These are phyloP conservation scores for Pharus latifolius DNA, from an alignment of 176 grass and related monocot genomes.

Conservation along the genomic window DNA sequence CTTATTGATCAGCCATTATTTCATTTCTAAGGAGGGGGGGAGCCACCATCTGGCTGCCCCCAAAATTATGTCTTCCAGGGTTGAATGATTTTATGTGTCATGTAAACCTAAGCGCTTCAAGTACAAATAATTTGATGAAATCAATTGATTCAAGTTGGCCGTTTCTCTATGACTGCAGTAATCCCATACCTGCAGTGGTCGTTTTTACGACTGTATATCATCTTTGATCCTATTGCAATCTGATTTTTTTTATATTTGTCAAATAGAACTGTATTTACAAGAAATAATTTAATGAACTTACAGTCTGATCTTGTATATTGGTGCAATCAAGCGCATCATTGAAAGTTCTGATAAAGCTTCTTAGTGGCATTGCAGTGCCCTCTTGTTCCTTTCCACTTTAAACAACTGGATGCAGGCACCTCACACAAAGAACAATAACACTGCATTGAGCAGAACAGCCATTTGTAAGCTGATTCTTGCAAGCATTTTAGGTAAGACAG, in stretches of 20 bases:
- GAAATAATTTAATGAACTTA: background rate
- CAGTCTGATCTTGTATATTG: background rate
- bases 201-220: too few relatives aligned
- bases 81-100: constrained; percentile 13
- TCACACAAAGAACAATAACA: constrained; percentile 48
- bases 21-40: constrained; percentile 2
- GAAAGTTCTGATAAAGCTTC: background rate
- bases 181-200: too few relatives aligned
- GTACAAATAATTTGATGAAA: constrained; percentile 4
- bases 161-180: background rate
- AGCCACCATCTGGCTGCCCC: background rate
- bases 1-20: constrained; percentile 41
- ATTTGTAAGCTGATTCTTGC: background rate
- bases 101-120: constrained; percentile 1
- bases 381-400: constrained; percentile 10
- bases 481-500: background rate
- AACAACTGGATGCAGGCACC: constrained; percentile 26
- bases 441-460: constrained; percentile 12
- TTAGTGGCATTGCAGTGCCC: constrained; percentile 33
- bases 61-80: background rate
- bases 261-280: background rate
- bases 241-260: background rate
- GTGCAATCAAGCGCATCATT: background rate
- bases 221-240: background rate
- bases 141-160: background rate